Conservation (phyloP, 768 basidiomycete genomes). For the Suillus alpinus region DNA sequence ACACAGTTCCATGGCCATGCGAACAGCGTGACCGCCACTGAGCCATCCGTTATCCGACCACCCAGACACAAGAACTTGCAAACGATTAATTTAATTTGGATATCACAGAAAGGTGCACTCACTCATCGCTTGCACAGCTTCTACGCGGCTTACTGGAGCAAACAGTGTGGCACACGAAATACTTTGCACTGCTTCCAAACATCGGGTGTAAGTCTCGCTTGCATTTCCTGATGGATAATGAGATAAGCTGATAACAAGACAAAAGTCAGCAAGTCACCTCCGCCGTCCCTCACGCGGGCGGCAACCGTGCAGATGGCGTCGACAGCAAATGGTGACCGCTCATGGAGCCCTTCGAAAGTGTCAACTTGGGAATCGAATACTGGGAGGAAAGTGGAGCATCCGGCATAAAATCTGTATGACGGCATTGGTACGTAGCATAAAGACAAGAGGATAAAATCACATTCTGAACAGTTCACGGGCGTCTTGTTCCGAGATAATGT, state of each 20-base stretch:
- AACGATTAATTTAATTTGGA: constrained; percentile 5
- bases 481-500: constrained; percentile 75
- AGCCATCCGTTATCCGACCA: constrained; percentile 98
- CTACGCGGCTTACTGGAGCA: constrained; percentile 76
- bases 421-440: constrained; percentile 13
- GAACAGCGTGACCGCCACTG: constrained; percentile 92
- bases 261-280: constrained; percentile 45
- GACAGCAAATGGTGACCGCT: constrained; percentile 90
- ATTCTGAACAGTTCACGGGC: constrained; percentile 85
- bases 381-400: constrained; percentile 89
- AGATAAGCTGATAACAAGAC: constrained; percentile 1
- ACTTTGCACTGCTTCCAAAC: constrained; percentile 79
- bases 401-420: constrained; percentile 73
- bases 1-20: constrained; percentile 96
- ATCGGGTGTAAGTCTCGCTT: constrained; percentile 70
- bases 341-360: constrained; percentile 81
- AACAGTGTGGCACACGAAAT: constrained; percentile 88
- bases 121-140: constrained; percentile 96
- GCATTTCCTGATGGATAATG: constrained; percentile 50
- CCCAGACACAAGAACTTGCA: constrained; percentile 79
- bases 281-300: constrained; percentile 85
- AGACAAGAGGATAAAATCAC: constrained; percentile 34
- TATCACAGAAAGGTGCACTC: constrained; percentile 24
- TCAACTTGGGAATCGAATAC: constrained; percentile 83
- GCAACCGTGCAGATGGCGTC: constrained; percentile 94